Conservation (phyloP, 2,329 filamentous ascomycete species). For the Aspergillus spinulosporus region DNA sequence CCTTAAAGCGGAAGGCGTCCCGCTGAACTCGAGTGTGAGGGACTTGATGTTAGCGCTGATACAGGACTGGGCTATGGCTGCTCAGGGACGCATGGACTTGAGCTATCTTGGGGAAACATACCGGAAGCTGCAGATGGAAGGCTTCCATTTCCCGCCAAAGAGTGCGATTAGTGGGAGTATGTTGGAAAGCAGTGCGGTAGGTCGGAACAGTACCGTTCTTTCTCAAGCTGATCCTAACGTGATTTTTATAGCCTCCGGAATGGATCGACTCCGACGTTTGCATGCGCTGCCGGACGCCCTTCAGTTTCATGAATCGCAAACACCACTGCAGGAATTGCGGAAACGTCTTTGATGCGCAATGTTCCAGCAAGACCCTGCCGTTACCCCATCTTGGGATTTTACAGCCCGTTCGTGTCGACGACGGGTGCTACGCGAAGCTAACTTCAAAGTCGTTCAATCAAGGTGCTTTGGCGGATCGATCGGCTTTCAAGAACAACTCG, state of each 20-base stretch:
- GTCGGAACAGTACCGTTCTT: slow-evolving; percentile 37
- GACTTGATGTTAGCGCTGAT: slow-evolving; percentile 89
- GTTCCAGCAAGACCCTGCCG: slow-evolving; percentile 83
- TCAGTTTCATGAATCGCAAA: slow-evolving; percentile 97
- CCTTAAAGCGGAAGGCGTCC: slow-evolving; percentile 73
- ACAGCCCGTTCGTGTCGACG: slow-evolving; percentile 88
- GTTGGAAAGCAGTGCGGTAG: slow-evolving; percentile 92
- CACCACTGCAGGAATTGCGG: slow-evolving; percentile 98
- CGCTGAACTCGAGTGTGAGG: slow-evolving; percentile 82
- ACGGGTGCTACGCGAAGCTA: slow-evolving; percentile 89
- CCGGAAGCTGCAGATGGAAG: slow-evolving; percentile 75
- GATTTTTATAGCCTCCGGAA: slow-evolving; percentile 71
- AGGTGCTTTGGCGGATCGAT: slow-evolving; percentile 43
- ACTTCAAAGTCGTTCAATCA: slow-evolving; percentile 65
- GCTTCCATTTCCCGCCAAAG: slow-evolving; percentile 85
- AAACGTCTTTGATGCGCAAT: slow-evolving; percentile 94
- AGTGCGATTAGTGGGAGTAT: slow-evolving; percentile 90
- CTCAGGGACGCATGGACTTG: slow-evolving; percentile 79
- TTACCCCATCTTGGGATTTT: slow-evolving; percentile 91
- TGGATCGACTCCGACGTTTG: slow-evolving; percentile 98
- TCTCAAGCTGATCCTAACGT: slow-evolving; percentile 14
- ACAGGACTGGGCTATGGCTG: slow-evolving; percentile 88
- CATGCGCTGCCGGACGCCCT: slow-evolving; percentile 93
- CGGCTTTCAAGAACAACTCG: slow-evolving; percentile 48
- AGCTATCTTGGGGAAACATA: slow-evolving; percentile 89